phyloP scores from a whole-genome alignment of 805 yeast genomes.

The Torulaspora quercuum region DNA sequence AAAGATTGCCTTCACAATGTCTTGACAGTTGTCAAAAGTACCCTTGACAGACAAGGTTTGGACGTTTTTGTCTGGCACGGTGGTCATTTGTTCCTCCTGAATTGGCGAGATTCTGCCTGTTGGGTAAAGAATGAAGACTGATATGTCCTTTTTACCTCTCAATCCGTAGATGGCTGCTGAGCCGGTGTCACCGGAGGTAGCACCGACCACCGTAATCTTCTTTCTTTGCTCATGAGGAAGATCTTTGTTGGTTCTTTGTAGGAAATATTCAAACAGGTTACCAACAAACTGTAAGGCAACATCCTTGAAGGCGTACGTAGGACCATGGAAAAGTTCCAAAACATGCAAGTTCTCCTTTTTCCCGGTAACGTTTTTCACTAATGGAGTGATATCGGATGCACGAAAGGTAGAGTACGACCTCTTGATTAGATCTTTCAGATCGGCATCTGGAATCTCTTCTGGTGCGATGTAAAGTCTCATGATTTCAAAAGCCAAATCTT shows the following conservation, averaged over 20 bases:
- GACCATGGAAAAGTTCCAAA: constrained; percentile 96
- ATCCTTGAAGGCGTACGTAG: constrained; percentile 98
- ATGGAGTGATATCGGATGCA: constrained; percentile 82
- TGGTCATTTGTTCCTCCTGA: constrained; percentile 98
- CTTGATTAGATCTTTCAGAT: constrained; percentile 57
- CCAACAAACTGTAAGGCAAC: constrained; percentile 98
- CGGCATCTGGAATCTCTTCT: constrained; percentile 69
- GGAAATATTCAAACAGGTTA: constrained; percentile 89
- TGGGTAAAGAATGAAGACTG: constrained; percentile 93
- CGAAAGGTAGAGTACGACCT: constrained; percentile 91
- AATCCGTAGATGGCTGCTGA: constrained; percentile 98
- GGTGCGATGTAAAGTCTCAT: constrained; percentile 71
- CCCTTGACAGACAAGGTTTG: constrained; percentile 95
- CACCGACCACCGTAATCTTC: constrained; percentile 93
- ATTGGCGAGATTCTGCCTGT: constrained; percentile 96
- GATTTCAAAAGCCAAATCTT: constrained; percentile 82
- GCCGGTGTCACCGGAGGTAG: constrained; percentile 98
- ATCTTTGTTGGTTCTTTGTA: constrained; percentile 65
- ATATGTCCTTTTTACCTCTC: constrained; percentile 95
- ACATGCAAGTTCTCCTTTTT: constrained; percentile 59
- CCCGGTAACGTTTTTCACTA: constrained; percentile 55
- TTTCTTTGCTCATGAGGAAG: constrained; percentile 60
- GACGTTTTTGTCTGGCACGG: constrained; percentile 87
- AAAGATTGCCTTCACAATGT: constrained; percentile 87
- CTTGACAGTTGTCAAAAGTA: constrained; percentile 98